Conservation (phyloP, 1,139 yeast species). For the Saccharomyces uvarum region DNA sequence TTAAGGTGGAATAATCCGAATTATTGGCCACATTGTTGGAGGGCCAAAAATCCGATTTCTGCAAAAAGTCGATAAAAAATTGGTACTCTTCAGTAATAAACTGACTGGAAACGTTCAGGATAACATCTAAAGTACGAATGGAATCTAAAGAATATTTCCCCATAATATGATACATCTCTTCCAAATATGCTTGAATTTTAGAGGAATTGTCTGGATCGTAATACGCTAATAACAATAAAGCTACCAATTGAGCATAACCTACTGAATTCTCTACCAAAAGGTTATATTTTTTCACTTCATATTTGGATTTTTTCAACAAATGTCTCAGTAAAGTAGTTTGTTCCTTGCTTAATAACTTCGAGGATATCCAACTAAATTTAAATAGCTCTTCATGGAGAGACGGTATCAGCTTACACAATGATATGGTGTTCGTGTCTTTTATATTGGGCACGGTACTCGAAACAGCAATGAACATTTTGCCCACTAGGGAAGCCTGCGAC, state of each 20-base stretch:
- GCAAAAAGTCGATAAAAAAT: slow-evolving; percentile 45
- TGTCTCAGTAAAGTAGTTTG: slow-evolving; percentile 20
- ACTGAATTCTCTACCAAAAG: slow-evolving; percentile 71
- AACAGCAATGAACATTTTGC: slow-evolving; percentile 19
- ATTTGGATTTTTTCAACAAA: slow-evolving; percentile 33
- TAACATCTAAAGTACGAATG: slow-evolving; percentile 55
- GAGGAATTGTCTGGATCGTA: slow-evolving; percentile 37
- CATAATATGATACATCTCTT: slow-evolving; percentile 49
- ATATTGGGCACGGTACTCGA: slow-evolving; percentile 12
- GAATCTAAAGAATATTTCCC: slow-evolving; percentile 81
- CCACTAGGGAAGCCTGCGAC: slow-evolving; percentile 10
- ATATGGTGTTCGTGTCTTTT: slow-evolving; percentile 9
- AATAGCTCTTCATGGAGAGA: slow-evolving; percentile 17
- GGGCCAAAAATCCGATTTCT: slow-evolving; percentile 64
- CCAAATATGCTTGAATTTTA: slow-evolving; percentile 43
- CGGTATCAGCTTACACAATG: slow-evolving; percentile 10
- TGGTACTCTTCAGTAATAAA: slow-evolving; percentile 40
- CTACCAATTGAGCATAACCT: slow-evolving; percentile 67
- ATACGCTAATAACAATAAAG: slow-evolving; percentile 44
- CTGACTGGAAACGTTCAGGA: slow-evolving; percentile 46
- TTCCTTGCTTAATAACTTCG: slow-evolving; percentile 17
- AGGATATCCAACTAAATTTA: slow-evolving; percentile 23
- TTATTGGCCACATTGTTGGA: slow-evolving; percentile 27
- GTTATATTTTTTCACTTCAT: slow-evolving; percentile 67
- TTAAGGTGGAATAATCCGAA: slow-evolving; percentile 30